Evolutionary conservation across 345 rosid species (phyloP), one percentile per base, ranked within the genome.

Genomic region (Aegle marmelos): DNA sequence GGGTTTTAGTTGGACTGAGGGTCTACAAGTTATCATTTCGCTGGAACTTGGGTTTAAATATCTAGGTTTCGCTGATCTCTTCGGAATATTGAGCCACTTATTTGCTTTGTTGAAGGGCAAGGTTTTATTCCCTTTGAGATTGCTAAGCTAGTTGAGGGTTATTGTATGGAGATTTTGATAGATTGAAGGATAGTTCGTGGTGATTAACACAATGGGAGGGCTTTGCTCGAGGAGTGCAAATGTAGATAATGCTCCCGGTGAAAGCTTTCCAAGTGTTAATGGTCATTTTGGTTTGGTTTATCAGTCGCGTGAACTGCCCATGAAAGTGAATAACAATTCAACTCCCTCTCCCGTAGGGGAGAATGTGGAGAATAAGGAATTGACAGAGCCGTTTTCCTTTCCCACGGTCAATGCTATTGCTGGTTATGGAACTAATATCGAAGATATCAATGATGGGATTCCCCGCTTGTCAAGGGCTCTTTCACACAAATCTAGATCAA

Each of bases 221-320:
- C 88, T 96, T 85, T 94, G 99, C 91, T 94, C 99, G 80, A 90
- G 95, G 95, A 90, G 95, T 79, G 89, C 97, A 53, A 88, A 90
- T 86, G 91, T 96, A 83, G 94, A 94, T 89, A 90, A 89, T 88
- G 97, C 93, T 89, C 94, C 93, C 87, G 83, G 94, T 85, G 95
- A 92, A 87, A 88, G 87, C 92, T 90, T 89, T 76, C 83, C 90
- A 3, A 83, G 82, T 80, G 83, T 76, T 53, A 91, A 92, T 85
- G 97, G 93, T 72, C 91, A 83, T 85, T 70, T 79, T 68, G 82
- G 59, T 80, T 73, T 87, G 67, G 83, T 78, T 69, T 82, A 68
- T 79, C 91, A 83, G 85, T 80, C 95, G 27, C 81, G 86, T 75
- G 94, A 83, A 67, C 69, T 87, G 48, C 48, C 48, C 27, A 39